Evolutionary conservation across 805 yeast species (phyloP), one percentile per base, ranked within the genome.

Genomic region (Komagataella ulmi): DNA sequence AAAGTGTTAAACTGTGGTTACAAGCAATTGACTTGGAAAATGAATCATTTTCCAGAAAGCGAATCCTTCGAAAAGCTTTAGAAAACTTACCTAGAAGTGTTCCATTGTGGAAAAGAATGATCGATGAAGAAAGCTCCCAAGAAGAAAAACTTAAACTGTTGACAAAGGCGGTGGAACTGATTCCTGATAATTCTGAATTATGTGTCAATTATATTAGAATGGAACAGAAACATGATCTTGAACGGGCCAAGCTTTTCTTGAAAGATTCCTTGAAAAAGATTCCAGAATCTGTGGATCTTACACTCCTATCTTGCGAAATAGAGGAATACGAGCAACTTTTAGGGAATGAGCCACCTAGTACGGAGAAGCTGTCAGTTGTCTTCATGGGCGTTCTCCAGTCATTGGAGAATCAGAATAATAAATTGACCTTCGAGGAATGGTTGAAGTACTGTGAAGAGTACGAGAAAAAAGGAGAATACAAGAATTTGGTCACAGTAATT

Each of bases 51-150:
- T 70, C 83, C 1, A 78, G 80, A 55, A 75, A 75, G 49, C 68
- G 79, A 53, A 73, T 88, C 0, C 64, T 87, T 18, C 80, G 84
- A 68, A 84, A 80, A 57, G 96, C 88, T 0, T 65, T 91, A 12
- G 89, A 83, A 54, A 71, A 68, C 23, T 59, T 83, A 3, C 93
- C 96, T 0, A 59, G 61, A 2, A 74, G 74, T 51, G 77, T 68
- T 5, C 62, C 66, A 2, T 62, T 91, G n/a, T 91, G 99, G 99
- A 65, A 76, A 49, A 66, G 69, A 23, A 73, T 86, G 1, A 75
- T 85, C 1, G 75, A 76, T 7, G 60, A 78, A 48, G 97, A 90
- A 60, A 70, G 69, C 0, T 76, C 77, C 23, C 57, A 62, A 1
- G 65, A 63, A 0, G 80, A 80, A 51, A 78, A 75, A 1, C 59